These are phyloP conservation scores for Quercus rubra DNA, from an alignment of 306 rosid species.

Conservation along the genomic window DNA sequence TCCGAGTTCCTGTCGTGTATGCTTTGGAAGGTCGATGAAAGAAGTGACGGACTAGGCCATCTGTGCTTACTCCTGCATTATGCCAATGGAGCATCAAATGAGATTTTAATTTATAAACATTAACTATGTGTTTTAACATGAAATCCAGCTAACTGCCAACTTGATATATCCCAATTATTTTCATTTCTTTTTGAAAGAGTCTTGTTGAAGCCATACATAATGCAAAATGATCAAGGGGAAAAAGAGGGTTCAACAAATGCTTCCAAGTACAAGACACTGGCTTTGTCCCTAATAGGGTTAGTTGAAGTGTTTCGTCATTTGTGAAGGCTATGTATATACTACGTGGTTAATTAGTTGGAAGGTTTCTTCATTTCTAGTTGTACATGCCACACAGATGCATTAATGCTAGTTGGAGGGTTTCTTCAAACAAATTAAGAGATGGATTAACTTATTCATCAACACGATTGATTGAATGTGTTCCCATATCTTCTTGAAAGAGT, in stretches of 20 bases:
- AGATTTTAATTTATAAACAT: neutral
- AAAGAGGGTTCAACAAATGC: too few relatives aligned
- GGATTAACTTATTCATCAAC: neutral
- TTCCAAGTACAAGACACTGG: neutral
- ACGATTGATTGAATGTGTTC: neutral
- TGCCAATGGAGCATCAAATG: neutral
- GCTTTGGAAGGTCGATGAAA: conserved; percentile 61
- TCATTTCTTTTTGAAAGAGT: too few relatives aligned
- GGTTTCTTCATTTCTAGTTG: neutral
- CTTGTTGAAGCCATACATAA: too few relatives aligned
- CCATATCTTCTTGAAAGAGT: neutral
- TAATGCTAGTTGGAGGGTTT: neutral
- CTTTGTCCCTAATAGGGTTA: neutral
- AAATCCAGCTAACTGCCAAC: neutral
- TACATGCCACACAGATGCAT: neutral
- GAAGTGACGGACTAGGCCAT: conserved; percentile 54
- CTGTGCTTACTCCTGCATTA: conserved; percentile 49
- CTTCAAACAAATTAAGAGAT: neutral
- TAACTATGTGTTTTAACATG: neutral
- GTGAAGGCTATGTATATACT: neutral
- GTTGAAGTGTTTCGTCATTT: neutral
- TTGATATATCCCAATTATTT: neutral
- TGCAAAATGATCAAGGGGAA: too few relatives aligned
- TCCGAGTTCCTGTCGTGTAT: conserved; percentile 57
- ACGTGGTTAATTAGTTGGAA: neutral